Conservation (phyloP, 164 flowering plant species). For the Aristolochia fimbriata region DNA sequence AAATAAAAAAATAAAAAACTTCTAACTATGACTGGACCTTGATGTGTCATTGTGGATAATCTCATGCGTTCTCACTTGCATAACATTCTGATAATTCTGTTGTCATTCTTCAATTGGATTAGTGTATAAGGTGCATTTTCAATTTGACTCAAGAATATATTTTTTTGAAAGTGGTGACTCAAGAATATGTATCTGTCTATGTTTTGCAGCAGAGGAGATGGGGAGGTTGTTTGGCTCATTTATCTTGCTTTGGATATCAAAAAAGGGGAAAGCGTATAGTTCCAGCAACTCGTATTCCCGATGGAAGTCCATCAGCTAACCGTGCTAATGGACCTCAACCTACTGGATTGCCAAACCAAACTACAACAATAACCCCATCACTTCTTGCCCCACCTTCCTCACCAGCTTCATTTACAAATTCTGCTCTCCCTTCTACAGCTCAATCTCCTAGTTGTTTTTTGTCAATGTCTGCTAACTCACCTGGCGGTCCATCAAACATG, state of each 20-base stretch:
- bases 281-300: slow-evolving; percentile 79
- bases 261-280: slow-evolving; percentile 87
- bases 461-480: slow-evolving; percentile 78
- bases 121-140: not conserved
- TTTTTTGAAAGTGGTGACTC: no score
- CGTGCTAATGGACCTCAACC: slow-evolving; percentile 69
- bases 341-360: slow-evolving; percentile 38
- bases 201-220: slow-evolving; percentile 71
- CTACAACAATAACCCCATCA: slow-evolving; percentile 48
- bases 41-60: no score
- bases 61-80: no score
- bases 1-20: no score
- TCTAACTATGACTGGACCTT: no score
- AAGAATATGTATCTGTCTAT: slow-evolving; percentile 4
- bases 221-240: slow-evolving; percentile 65
- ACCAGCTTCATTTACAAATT: slow-evolving; percentile 86
- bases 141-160: not conserved
- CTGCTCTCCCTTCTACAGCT: slow-evolving; percentile 80
- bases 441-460: slow-evolving; percentile 79
- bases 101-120: not conserved
- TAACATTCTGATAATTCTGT: not conserved
- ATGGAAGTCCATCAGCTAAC: slow-evolving; percentile 43
- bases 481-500: slow-evolving; percentile 79
- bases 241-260: slow-evolving; percentile 65
- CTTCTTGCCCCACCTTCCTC: slow-evolving; percentile 98